Base-by-base conservation (phyloP, 495 filamentous ascomycete genomes). In the Penicillium verhagenii region DNA sequence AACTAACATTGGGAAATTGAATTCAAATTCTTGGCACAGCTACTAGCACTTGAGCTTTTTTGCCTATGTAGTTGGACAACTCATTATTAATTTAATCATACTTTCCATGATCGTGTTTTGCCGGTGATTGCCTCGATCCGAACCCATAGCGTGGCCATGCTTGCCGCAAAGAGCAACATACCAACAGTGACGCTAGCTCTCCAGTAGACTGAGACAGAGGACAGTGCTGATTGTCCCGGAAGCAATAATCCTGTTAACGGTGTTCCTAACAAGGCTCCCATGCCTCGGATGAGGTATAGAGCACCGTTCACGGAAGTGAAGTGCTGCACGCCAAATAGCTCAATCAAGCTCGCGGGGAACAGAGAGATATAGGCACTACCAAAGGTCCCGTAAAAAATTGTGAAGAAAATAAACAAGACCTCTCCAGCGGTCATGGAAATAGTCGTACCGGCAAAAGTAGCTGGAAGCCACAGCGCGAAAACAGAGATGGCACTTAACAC, bases 251-350 rank as follows among this genome's bases (percentile, higher is more conserved):
- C 73, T 9, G 65, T 72, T 29, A 75, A 56, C 2, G 81, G 82
- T 33, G 76, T 79, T 4, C 81, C 81, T 50, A 82, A 72, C 48
- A 83, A 70, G 4, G 79, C 79, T 1, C 79, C 81, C 14, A 79
- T 58, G 3, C 80, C 82, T 43, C 79, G 66, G n/a, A 84, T 69
- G 16, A 84, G 76, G 49, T 82, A 78, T 23, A 85, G 70, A 23
- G 82, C 82, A 0, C 79, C 78, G 55, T 82, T 85, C 1, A 85
- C 81, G 1, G 78, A 79, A 0, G 80, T 81, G 54, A 82, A 85
- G 19, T 79, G 74, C 52, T 79, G 73, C 13, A 83, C 80, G 2
- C 81, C 79, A 57, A 84, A 85, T 9, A 85, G 71, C 53, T 85
- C 82, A 28, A 77, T 76, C 44, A 82, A 69, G 8, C 78, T 74